Evolutionary conservation across 2,329 filamentous ascomycete species (phyloP).

Genomic region (Fonsecaea nubica): DNA sequence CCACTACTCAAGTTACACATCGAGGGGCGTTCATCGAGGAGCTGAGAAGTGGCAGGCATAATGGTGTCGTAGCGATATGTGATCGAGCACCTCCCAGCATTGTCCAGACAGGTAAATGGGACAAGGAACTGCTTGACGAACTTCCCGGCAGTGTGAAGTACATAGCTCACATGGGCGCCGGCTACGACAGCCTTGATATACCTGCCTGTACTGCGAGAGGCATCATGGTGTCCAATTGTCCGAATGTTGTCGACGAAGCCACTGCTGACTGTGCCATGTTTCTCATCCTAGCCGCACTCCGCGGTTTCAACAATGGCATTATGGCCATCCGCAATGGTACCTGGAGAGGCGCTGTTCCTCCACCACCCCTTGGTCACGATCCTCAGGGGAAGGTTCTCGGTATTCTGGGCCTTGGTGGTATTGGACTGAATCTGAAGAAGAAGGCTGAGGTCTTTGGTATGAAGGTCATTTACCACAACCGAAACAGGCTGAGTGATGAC

Average conservation of each 20-base stretch:
- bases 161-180: conserved; percentile 63
- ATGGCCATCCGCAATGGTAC: conserved; percentile 67
- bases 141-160: conserved; percentile 55
- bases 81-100: conserved; percentile 65
- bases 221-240: conserved; percentile 53
- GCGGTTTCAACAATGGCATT: conserved; percentile 66
- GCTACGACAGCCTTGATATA: conserved; percentile 66
- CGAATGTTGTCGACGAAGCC: conserved; percentile 53
- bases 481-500: conserved; percentile 26
- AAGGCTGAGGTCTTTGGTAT: conserved; percentile 40
- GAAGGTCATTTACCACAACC: conserved; percentile 42
- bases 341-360: conserved; percentile 66
- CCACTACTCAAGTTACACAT: conserved; percentile 65
- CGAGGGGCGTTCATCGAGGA: conserved; percentile 62
- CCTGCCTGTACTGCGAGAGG: conserved; percentile 56
- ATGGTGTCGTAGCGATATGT: conserved; percentile 63
- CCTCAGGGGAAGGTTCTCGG: conserved; percentile 79
- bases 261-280: conserved; percentile 56
- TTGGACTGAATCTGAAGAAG: conserved; percentile 75
- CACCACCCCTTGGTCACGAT: conserved; percentile 71
- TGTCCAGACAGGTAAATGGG: conserved; percentile 54
- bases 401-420: conserved; percentile 85
- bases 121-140: conserved; percentile 53
- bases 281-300: conserved; percentile 56
- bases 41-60: conserved; percentile 59